Conservation (phyloP, 352 stramenopile species). For the Phytophthora cactorum region DNA sequence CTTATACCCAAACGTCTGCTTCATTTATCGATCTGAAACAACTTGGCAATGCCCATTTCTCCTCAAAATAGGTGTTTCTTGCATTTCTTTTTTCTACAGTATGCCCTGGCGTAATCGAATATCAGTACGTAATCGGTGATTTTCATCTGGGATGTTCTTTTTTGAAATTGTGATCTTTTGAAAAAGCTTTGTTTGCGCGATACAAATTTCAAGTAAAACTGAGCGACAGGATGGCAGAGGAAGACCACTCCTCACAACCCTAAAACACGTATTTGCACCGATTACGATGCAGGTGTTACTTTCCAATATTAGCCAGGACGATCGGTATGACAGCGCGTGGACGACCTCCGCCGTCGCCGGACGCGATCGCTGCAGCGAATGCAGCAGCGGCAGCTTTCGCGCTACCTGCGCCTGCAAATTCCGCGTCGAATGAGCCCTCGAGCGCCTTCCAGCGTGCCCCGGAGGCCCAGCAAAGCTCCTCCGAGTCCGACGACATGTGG, state of each 20-base stretch:
- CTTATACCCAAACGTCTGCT: no score
- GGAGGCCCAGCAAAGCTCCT: conserved; percentile 13
- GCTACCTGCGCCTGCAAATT: conserved; percentile 9
- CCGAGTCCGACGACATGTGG: conserved; percentile 32
- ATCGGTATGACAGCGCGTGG: conserved; percentile 2
- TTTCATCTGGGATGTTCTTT: not conserved
- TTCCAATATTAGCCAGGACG: conserved; percentile 22
- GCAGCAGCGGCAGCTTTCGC: conserved; percentile 23
- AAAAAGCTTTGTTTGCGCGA: not conserved
- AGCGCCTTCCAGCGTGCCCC: conserved; percentile 2
- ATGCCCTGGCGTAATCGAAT: conserved; percentile 1
- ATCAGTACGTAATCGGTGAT: conserved; percentile 13
- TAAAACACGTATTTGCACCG: conserved; percentile 17
- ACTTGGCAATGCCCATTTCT: no score
- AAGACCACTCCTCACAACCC: conserved; percentile 3
- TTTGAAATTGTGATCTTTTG: not conserved
- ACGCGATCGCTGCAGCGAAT: conserved; percentile 36
- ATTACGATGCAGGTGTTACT: conserved; percentile 19
- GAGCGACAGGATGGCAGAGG: conserved; percentile 7
- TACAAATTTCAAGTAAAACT: conserved; percentile 7
- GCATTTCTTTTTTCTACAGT: conserved; percentile 1
- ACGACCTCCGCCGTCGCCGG: conserved; percentile 21
- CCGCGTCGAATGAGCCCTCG: conserved; percentile 8
- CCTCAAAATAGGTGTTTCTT: no score
- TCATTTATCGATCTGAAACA: no score